These are phyloP conservation scores for Kodamaea leandrae DNA, from an alignment of 805 yeast genomes.

Conservation along the genomic window DNA sequence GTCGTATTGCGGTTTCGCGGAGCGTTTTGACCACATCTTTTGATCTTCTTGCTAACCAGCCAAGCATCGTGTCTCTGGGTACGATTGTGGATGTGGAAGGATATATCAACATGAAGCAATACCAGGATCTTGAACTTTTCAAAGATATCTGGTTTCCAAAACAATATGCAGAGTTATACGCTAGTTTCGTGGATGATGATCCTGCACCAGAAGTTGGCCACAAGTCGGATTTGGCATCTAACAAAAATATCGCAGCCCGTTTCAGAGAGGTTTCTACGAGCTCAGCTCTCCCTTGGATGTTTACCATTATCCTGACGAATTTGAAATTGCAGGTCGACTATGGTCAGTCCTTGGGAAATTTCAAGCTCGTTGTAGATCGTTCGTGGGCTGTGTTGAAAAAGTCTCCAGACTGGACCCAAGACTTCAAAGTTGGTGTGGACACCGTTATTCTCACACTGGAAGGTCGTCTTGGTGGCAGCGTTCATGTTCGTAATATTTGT, in stretches of 20 bases:
- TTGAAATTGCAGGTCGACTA: slow-evolving; percentile 62
- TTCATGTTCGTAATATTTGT: slow-evolving; percentile 49
- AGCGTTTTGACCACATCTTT: slow-evolving; percentile 50
- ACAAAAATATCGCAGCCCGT: slow-evolving; percentile 42
- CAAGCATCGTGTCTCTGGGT: slow-evolving; percentile 49
- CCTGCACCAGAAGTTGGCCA: slow-evolving; percentile 1
- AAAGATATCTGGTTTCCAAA: slow-evolving; percentile 76
- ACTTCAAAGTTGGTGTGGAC: slow-evolving; percentile 59
- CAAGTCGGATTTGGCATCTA: slow-evolving; percentile 20
- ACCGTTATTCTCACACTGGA: slow-evolving; percentile 49
- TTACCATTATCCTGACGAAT: slow-evolving; percentile 54
- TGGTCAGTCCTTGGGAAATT: slow-evolving; percentile 78
- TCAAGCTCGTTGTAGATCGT: slow-evolving; percentile 52
- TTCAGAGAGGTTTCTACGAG: slow-evolving; percentile 60
- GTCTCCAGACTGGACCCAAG: slow-evolving; percentile 67
- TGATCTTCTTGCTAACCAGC: slow-evolving; percentile 35
- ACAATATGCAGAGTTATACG: slow-evolving; percentile 11
- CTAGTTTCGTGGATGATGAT: slow-evolving; percentile 2
- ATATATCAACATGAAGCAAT: slow-evolving; percentile 74
- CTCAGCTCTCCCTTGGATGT: slow-evolving; percentile 70
- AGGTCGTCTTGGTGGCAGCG: slow-evolving; percentile 78
- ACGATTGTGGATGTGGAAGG: slow-evolving; percentile 54
- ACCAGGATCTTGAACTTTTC: slow-evolving; percentile 82
- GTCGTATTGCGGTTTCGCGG: slow-evolving; percentile 51
- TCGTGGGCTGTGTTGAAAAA: slow-evolving; percentile 72